Base-by-base conservation (phyloP, 2,329 filamentous ascomycete species). In the Colletotrichum paranaense region DNA sequence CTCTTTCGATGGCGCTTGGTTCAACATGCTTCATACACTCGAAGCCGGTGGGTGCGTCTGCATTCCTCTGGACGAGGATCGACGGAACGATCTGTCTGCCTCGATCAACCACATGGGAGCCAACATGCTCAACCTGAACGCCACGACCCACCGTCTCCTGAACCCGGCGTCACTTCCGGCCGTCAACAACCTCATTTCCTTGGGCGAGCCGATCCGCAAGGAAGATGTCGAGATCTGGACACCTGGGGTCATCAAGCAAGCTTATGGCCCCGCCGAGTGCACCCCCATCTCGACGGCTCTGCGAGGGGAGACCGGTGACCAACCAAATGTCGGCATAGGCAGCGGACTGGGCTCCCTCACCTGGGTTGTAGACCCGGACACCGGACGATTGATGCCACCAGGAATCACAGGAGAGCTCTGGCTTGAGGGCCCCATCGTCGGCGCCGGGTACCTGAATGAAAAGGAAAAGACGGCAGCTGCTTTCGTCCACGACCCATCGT, bases 361-460 rank as follows among this genome's bases (percentile, higher is more conserved):
- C 9, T 60, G 57, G 57, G 57, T 60, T 6, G 57, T 60, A 26
- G 38, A 60, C 38, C 28, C 57, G 28, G 9, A 60, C 14, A 60
- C 30, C 28, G 28, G 30, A 5, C 30, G 38, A 26, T 26, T 60
- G 8, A 26, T 60, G 19, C 57, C 57, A 12, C 19, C 14, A 12
- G 57, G 57, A 12, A 35, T 22, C 30, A 26, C 22, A 14, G 81
- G 81, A 3, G 83, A 85, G 67, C 75, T 84, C 16, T 74, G 82
- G 3, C 69, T 86, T n/a, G 83, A 83, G 69, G 84, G 85, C 0
- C 87, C 87, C 1, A 82, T 85, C 1, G 82, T 90, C 11, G 87
- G 85, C 16, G 80, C 83, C 57, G 86, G 87, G 30, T 90, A 90
- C 71, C 78, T 88, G 16, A 56, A 56, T 22, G 53, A 56, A 26